Evolutionary conservation across 495 filamentous ascomycete species (phyloP).

Genomic region (Penicillium soppii): DNA sequence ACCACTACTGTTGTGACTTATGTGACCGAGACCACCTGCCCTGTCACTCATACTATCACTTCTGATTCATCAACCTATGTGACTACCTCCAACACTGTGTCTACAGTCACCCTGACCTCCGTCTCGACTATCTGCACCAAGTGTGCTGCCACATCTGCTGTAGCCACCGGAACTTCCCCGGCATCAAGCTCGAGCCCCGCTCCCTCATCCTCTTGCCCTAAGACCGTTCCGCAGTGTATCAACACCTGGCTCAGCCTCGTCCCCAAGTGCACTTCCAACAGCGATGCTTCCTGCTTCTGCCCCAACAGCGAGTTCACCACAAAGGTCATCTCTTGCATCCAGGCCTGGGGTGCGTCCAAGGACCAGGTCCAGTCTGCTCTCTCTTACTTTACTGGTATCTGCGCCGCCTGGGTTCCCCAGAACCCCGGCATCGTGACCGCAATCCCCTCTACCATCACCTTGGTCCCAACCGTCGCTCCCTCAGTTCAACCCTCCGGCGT

Average conservation of each 20-base stretch:
- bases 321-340: slow-evolving; percentile 79
- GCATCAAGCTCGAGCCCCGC: slow-evolving; percentile 22
- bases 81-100: slow-evolving; percentile 37
- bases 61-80: slow-evolving; percentile 23
- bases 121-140: slow-evolving; percentile 41
- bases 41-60: slow-evolving; percentile 14
- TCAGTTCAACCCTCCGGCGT: slow-evolving; percentile 21
- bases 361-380: slow-evolving; percentile 68
- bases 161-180: slow-evolving; percentile 13
- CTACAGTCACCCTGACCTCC: slow-evolving; percentile 34
- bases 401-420: slow-evolving; percentile 65
- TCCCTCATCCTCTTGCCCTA: slow-evolving; percentile 56
- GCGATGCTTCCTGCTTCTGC: slow-evolving; percentile 85
- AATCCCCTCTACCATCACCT: slow-evolving; percentile 61
- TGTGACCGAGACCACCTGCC: slow-evolving; percentile 33
- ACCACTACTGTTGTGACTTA: slow-evolving; percentile 32
- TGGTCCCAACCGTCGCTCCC: slow-evolving; percentile 41
- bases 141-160: slow-evolving; percentile 19
- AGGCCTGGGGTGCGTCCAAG: slow-evolving; percentile 67
- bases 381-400: slow-evolving; percentile 88
- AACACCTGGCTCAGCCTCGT: slow-evolving; percentile 81
- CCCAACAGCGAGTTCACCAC: slow-evolving; percentile 70
- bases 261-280: slow-evolving; percentile 79
- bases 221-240: slow-evolving; percentile 80
- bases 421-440: slow-evolving; percentile 87